A percentile compares a stretch with the other conserved stretches of the same genome.
phyloP scores from a whole-genome alignment of 2,329 filamentous ascomycete genomes.

The Thermoascus crustaceus region DNA sequence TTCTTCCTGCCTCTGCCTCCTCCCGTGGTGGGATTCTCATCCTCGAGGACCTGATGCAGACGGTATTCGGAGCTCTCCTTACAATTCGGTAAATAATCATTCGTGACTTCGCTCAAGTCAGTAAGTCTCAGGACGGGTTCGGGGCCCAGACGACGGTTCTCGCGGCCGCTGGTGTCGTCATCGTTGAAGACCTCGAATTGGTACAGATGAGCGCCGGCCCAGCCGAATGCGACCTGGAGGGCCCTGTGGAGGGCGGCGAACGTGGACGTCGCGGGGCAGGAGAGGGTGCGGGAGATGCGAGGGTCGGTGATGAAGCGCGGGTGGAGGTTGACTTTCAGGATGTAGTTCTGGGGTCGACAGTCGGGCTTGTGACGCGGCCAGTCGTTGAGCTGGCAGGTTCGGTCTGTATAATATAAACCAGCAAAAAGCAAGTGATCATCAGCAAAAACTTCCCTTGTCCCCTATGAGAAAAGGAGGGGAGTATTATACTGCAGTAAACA shows the following conservation, averaged over 20 bases:
- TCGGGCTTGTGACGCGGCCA: constrained; percentile 1
- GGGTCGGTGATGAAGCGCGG: constrained; percentile 13
- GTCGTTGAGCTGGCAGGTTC: constrained; percentile 2
- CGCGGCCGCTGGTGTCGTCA: background rate
- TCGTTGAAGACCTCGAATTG: constrained; percentile 13
- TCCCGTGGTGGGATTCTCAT: constrained; percentile 1
- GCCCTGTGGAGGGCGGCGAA: constrained; percentile 19
- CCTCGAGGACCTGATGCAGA: constrained; percentile 4
- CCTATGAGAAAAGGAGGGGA: too few relatives aligned
- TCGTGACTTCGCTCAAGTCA: background rate
- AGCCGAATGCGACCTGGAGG: constrained; percentile 20
- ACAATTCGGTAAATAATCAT: background rate
- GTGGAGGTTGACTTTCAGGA: constrained; percentile 15
- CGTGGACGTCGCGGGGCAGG: constrained; percentile 14
- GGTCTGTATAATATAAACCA: too few relatives aligned
- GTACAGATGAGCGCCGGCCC: constrained; percentile 17
- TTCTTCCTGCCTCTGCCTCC: too few relatives aligned
- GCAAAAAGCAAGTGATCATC: too few relatives aligned
- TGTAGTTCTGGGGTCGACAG: constrained; percentile 12
- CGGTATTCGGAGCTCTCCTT: background rate
- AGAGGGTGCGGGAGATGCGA: constrained; percentile 16
- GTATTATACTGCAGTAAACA: too few relatives aligned
- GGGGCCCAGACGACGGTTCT: constrained; percentile 2
- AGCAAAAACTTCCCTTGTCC: too few relatives aligned
- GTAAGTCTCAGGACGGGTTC: background rate